phyloP scores from a whole-genome alignment of 352 stramenopile genomes.

The Phytophthora sp. region DNA sequence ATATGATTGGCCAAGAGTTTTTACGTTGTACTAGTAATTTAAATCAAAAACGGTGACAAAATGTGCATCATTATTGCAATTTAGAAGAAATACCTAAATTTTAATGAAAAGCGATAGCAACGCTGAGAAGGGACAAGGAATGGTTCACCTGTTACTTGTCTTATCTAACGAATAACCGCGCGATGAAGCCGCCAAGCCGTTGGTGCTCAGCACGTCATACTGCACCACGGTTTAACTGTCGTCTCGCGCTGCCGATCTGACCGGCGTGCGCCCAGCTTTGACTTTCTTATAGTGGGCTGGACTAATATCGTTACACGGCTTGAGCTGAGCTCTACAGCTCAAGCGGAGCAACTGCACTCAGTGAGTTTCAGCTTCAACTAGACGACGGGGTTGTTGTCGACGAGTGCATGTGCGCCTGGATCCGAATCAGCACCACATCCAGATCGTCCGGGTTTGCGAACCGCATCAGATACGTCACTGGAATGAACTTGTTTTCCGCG shows the following conservation, averaged over 20 bases:
- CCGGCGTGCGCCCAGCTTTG: conserved; percentile 19
- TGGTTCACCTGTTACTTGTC: conserved; percentile 30
- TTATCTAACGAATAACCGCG: conserved; percentile 42
- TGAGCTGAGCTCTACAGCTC: conserved; percentile 43
- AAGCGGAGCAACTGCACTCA: conserved; percentile 23
- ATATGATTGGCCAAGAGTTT: conserved; percentile 7
- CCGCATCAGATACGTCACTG: conserved; percentile 77
- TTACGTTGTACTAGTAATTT: conserved; percentile 1
- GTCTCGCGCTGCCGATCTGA: conserved; percentile 26
- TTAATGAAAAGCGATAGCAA: too few species aligned
- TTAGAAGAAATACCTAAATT: too few species aligned
- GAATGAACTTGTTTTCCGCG: conserved; percentile 54
- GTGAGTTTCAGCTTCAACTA: conserved; percentile 35
- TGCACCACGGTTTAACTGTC: conserved; percentile 8
- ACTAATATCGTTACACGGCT: conserved; percentile 38
- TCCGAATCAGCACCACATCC: conserved; percentile 50
- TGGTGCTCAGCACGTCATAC: not conserved
- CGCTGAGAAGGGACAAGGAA: not conserved
- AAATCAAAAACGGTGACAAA: not conserved
- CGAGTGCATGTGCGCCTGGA: conserved; percentile 48
- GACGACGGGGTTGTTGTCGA: conserved; percentile 32
- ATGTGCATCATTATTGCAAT: not conserved
- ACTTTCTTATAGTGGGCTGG: conserved; percentile 24
- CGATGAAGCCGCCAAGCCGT: conserved; percentile 10
- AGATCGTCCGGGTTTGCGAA: conserved; percentile 69